Evolutionary conservation across 2,329 filamentous ascomycete genomes (phyloP).

Genomic region (Calonectria naviculata): DNA sequence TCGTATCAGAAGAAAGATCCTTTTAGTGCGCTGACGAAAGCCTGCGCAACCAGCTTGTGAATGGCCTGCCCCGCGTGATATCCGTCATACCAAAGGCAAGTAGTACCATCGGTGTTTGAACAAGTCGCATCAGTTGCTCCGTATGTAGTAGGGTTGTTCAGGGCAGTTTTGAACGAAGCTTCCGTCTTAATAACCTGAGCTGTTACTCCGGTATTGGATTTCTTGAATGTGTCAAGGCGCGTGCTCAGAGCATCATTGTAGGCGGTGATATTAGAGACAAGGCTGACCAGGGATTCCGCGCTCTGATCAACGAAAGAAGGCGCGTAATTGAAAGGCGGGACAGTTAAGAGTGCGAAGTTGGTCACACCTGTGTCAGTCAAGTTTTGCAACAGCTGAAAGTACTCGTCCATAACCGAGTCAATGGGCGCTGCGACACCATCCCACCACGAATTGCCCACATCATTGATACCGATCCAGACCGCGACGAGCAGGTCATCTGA

Average conservation of each 20-base stretch:
- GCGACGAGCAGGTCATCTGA: slow-evolving; percentile 21
- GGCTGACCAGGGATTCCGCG: slow-evolving; percentile 13
- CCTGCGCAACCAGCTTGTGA: slow-evolving; percentile 29
- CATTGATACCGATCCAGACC: slow-evolving; percentile 37
- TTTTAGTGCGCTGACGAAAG: slow-evolving; percentile 11
- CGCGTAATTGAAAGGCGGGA: background rate
- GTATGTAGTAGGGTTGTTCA: slow-evolving; percentile 18
- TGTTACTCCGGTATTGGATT: slow-evolving; percentile 17
- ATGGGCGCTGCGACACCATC: slow-evolving; percentile 25
- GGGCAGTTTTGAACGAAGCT: slow-evolving; percentile 22
- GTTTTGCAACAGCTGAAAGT: slow-evolving; percentile 29
- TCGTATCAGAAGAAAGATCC: background rate
- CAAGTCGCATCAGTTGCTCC: slow-evolving; percentile 31
- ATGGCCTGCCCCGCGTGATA: slow-evolving; percentile 33
- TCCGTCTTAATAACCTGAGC: slow-evolving; percentile 28
- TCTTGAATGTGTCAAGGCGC: slow-evolving; percentile 17
- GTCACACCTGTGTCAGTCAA: slow-evolving; percentile 18
- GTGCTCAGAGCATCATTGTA: slow-evolving; percentile 26
- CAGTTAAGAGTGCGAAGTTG: slow-evolving; percentile 26
- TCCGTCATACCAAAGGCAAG: slow-evolving; percentile 32
- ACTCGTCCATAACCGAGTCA: slow-evolving; percentile 22
- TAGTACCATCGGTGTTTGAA: slow-evolving; percentile 16
- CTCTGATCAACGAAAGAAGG: slow-evolving; percentile 7
- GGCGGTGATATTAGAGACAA: slow-evolving; percentile 21
- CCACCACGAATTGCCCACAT: slow-evolving; percentile 34